Evolutionary conservation across 2,329 filamentous ascomycete genomes (phyloP).

Genomic region (Sporothrix mexicana): DNA sequence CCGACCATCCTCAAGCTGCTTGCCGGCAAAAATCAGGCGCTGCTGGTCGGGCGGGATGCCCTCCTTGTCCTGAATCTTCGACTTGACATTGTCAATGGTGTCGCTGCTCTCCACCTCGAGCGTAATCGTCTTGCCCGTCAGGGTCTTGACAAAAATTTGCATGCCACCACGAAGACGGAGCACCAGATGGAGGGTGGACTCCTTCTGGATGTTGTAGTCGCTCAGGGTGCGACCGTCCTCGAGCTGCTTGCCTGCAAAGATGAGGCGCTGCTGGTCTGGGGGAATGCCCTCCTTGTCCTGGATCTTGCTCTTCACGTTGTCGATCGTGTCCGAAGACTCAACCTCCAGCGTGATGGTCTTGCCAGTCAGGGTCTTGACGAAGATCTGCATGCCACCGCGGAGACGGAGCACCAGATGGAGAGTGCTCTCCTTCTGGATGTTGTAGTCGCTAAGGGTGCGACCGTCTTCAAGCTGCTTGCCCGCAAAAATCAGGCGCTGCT

Average conservation of each 20-base stretch:
- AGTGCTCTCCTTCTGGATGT: constrained; percentile 71
- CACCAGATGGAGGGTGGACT: constrained; percentile 83
- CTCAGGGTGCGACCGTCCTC: constrained; percentile 90
- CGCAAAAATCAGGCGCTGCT: constrained; percentile 90
- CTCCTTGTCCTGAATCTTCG: constrained; percentile 91
- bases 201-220: constrained; percentile 97
- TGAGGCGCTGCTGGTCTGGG: constrained; percentile 92
- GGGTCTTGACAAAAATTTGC: constrained; percentile 87
- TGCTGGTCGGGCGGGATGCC: constrained; percentile 95
- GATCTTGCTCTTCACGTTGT: constrained; percentile 97
- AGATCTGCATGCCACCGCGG: constrained; percentile 70
- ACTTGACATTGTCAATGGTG: constrained; percentile 94
- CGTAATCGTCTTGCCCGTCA: constrained; percentile 94
- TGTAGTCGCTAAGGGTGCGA: constrained; percentile 84
- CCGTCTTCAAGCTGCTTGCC: constrained; percentile 57
- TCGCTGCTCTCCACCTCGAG: constrained; percentile 87
- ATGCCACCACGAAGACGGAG: constrained; percentile 88
- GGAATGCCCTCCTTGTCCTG: constrained; percentile 98
- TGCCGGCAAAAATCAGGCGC: constrained; percentile 90
- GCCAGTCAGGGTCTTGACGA: constrained; percentile 85
- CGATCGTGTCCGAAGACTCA: constrained; percentile 87
- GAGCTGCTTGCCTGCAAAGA: constrained; percentile 95
- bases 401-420: constrained; percentile 78
- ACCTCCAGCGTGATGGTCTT: constrained; percentile 95
- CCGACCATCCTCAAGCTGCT: constrained; percentile 90